These are phyloP conservation scores for Sarcocystis neurona DNA, from an alignment of 169 alveolate genomes.

Conservation along the genomic window DNA sequence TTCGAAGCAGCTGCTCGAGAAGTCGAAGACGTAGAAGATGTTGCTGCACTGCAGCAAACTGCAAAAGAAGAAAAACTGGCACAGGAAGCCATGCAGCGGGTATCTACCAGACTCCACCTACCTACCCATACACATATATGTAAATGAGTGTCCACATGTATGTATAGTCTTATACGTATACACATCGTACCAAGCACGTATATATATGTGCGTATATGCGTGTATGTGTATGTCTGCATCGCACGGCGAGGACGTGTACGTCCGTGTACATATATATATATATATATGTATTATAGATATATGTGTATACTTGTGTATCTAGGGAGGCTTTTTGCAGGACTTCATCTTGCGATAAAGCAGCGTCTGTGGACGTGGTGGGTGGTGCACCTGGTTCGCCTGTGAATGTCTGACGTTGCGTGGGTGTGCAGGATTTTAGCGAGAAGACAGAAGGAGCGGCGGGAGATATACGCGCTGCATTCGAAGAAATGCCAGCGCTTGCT, in stretches of 20 bases:
- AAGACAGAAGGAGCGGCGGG: slow-evolving; percentile 34
- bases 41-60: slow-evolving; percentile 40
- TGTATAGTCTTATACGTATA: no score
- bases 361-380: neutral
- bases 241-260: neutral
- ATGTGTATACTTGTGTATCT: neutral
- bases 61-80: slow-evolving; percentile 25
- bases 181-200: neutral
- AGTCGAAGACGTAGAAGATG: slow-evolving; percentile 57
- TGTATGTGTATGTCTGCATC: neutral
- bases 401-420: neutral
- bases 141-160: neutral
- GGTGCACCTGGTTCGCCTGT: neutral
- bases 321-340: neutral
- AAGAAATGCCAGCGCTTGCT: slow-evolving; percentile 48
- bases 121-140: neutral
- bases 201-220: neutral
- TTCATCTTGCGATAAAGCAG: neutral
- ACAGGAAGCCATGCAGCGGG: slow-evolving; percentile 35
- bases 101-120: neutral
- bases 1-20: slow-evolving; percentile 41
- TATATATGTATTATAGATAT: slow-evolving; percentile 12
- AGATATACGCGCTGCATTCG: slow-evolving; percentile 31
- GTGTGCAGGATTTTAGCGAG: slow-evolving; percentile 43
- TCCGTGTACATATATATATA: neutral